Evolutionary conservation across 129 eudicot species (phyloP), one percentile per base, ranked within the genome.

Genomic region (Cynara cardunculus): DNA sequence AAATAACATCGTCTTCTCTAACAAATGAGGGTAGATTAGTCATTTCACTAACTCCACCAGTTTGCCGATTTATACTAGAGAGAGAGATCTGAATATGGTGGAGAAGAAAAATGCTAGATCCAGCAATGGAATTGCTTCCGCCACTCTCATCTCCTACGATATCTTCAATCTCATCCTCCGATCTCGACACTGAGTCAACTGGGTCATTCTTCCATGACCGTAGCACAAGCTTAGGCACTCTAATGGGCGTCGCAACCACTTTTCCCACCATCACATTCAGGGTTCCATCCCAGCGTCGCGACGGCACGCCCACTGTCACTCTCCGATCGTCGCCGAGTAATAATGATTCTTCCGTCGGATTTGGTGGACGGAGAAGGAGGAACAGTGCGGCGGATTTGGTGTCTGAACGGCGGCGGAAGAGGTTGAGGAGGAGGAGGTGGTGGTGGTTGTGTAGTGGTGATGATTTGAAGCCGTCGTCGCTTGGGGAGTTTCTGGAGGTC

Each of bases 131-230:
- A 68, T 65, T 92, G 75, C 77, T 86, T 68, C 97, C 89, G 27
- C 88, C 84, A 73, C 87, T 86, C 32, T 87, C 89, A 12, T 92
- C 97, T 9, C 97, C 97, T 24, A 88, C 91, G 35, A 80, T 73
- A 25, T 92, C 97, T 44, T 92, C 95, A 30, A 37, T 86, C 74
- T 92, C 97, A 2, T 92, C 95, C 12, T 92, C 95, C 59, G 97
- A 90, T 92, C 91, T 92, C 66, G 95, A 92, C 86, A 89, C 97
- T 1, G 92, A 92, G 87, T 92, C 97, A 0, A 90, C 97, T 68
- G 95, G 95, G 0, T 92, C 97, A 16, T 92, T 92, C 79, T 92
- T 92, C 87, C 97, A 81, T 39, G 97, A 92, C 82, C 87, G 95
- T 32, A 90, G 95, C 88, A 92, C 93, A 1, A 83, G 89, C 13